Conservation (phyloP, 176 grass and related monocot genomes). For the Puya raimondii region DNA sequence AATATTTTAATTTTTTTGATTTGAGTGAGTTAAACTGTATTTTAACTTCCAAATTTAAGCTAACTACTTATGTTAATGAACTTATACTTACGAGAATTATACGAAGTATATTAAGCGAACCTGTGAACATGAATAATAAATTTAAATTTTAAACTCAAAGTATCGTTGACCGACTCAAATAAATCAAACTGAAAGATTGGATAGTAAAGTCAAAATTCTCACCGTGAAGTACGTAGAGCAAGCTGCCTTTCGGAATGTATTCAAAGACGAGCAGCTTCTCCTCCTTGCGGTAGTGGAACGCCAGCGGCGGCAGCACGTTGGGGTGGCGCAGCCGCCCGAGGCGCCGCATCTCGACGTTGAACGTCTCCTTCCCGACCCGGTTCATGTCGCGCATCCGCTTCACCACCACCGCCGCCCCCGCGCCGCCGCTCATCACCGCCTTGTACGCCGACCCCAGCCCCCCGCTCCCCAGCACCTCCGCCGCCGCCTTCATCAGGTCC, state of each 20-base stretch:
- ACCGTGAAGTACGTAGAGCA: conserved; percentile 85
- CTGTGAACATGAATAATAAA: too few species aligned
- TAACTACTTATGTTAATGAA: too few species aligned
- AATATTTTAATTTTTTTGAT: neutral
- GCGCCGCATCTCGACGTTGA: conserved; percentile 55
- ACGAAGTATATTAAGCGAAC: too few species aligned
- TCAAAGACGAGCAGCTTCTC: conserved; percentile 84
- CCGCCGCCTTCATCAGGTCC: conserved; percentile 89
- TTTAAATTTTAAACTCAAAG: too few species aligned
- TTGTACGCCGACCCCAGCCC: conserved; percentile 73
- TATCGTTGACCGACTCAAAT: too few species aligned
- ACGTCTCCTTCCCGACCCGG: conserved; percentile 44
- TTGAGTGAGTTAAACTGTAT: neutral
- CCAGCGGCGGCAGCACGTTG: conserved; percentile 65
- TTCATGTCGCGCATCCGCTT: conserved; percentile 91
- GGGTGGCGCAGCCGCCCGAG: conserved; percentile 46
- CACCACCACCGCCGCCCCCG: conserved; percentile 43
- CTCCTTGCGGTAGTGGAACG: conserved; percentile 66
- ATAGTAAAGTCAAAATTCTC: conserved; percentile 6
- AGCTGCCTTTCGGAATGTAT: conserved; percentile 87
- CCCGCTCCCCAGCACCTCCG: conserved; percentile 60
- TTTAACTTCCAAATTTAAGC: too few species aligned
- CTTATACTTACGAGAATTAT: too few species aligned
- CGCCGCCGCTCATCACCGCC: conserved; percentile 50
- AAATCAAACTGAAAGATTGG: neutral